Conservation (phyloP, 345 rosid genomes). For the Trapa bicornis region DNA sequence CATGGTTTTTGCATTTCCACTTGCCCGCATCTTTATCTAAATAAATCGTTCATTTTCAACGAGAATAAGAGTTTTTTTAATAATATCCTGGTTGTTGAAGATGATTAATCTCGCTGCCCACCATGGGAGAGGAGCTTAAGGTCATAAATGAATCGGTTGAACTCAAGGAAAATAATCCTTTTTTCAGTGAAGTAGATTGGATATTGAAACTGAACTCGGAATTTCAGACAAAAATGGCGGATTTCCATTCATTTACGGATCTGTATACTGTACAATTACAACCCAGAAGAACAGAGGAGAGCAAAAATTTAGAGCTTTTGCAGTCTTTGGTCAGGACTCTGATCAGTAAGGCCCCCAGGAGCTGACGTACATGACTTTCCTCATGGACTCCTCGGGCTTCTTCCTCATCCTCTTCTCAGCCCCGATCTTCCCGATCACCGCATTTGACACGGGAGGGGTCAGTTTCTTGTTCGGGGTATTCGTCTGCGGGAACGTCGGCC, state of each 20-base stretch:
- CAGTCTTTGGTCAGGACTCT: neutral
- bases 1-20: constrained; percentile 2
- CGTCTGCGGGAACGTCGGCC: neutral
- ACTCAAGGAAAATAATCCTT: no score
- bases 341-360: neutral
- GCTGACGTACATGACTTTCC: neutral
- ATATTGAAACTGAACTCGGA: no score
- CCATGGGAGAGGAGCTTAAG: no score
- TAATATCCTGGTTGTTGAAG: no score
- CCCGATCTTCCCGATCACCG: neutral
- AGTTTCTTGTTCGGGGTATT: neutral
- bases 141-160: no score
- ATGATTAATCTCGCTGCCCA: no score
- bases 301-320: no score
- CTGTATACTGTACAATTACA: neutral
- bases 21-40: neutral
- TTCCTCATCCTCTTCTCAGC: neutral
- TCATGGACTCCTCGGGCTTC: neutral
- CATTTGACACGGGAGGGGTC: neutral
- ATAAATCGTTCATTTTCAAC: no score
- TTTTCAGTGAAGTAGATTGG: no score
- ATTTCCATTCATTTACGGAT: neutral
- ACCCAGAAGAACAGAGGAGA: neutral
- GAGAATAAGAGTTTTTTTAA: no score
- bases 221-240: no score